Percentiles rank a stretch among this genome's conserved stretches.
Conservation (phyloP, 2,329 filamentous ascomycete genomes). For the Aspergillus fumigatus region DNA sequence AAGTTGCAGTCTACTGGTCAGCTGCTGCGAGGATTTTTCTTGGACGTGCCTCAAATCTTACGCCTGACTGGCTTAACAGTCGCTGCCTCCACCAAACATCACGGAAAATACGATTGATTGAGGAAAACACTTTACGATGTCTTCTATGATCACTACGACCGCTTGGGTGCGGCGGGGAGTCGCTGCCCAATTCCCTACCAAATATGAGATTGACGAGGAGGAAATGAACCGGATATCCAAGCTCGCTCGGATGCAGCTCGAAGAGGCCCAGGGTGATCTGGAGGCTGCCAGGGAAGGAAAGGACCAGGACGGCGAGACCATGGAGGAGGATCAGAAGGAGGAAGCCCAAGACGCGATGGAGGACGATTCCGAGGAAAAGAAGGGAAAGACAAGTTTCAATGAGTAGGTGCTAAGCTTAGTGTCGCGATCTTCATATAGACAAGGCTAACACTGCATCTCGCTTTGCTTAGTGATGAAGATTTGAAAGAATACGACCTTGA, state of each 20-base stretch:
- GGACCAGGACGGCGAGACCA: slow-evolving; percentile 40
- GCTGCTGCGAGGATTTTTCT: neutral
- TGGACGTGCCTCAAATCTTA: neutral
- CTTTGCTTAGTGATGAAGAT: slow-evolving; percentile 59
- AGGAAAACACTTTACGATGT: slow-evolving; percentile 31
- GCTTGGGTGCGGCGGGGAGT: slow-evolving; percentile 74
- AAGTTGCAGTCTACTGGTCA: neutral
- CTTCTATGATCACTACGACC: slow-evolving; percentile 67
- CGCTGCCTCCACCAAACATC: neutral
- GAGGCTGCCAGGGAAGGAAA: slow-evolving; percentile 61
- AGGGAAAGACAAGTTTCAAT: slow-evolving; percentile 11
- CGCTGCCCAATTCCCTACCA: slow-evolving; percentile 68
- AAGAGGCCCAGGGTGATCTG: slow-evolving; percentile 86
- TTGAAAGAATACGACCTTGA: slow-evolving; percentile 95
- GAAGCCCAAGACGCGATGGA: slow-evolving; percentile 20
- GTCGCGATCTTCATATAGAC: neutral
- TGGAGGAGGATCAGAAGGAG: slow-evolving; percentile 26
- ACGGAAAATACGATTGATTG: neutral
- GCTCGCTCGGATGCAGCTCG: slow-evolving; percentile 72
- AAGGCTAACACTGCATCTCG: slow-evolving; percentile 7
- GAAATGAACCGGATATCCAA: slow-evolving; percentile 72
- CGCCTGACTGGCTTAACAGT: neutral
- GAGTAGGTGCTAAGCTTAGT: neutral
- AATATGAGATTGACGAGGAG: slow-evolving; percentile 70
- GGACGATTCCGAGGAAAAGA: slow-evolving; percentile 21